Evolutionary conservation across 2,329 filamentous ascomycete genomes (phyloP), one percentile per base, ranked within the genome.

Genomic region (Chrysoporthe austroafricana): DNA sequence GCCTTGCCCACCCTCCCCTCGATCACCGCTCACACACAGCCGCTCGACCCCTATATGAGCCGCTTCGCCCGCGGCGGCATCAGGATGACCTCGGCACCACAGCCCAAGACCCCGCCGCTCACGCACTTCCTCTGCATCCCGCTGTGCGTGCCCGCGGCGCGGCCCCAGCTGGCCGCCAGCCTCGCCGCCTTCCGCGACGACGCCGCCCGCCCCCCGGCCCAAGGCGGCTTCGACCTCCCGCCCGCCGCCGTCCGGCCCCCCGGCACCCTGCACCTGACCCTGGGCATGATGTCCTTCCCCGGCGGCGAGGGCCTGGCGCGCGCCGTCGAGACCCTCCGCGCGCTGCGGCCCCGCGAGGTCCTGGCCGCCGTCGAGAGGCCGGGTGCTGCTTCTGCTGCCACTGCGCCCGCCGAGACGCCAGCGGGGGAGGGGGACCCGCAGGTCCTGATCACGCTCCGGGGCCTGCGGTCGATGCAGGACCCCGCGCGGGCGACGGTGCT

Each of bases 101-200:
- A 68, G 3, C 73, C 74, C 61, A 76, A 70, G 68, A 78, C 82
- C 9, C 78, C 79, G 13, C 83, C 89, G 34, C 64, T 64, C 5
- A 94, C 91, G 4, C 92, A 94, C 78, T 94, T 94, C 75, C 81
- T 94, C 59, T 92, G 89, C 77, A 81, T 95, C 63, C 91, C 94
- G 1, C 85, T 97, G 7, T 82, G 90, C 61, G 92, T 86, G 2
- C 66, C 81, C 0, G 63, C 78, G 8, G 91, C 90, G 1, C 83
- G 87, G 16, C 82, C 86, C 0, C 89, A 94, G 74, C 84, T 97
- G 1, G 82, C 87, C n/a, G 77, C 79, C 2, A 88, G 85, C 26
- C 77, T 96, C 4, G 79, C 83, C 5, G 74, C 82, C 7, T 94
- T 96, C 76, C 83, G 81, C 67, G 79, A 85, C 39, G 86, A 90